Base-by-base conservation (phyloP, 352 stramenopile species). In the Phytophthora ohioensis region DNA sequence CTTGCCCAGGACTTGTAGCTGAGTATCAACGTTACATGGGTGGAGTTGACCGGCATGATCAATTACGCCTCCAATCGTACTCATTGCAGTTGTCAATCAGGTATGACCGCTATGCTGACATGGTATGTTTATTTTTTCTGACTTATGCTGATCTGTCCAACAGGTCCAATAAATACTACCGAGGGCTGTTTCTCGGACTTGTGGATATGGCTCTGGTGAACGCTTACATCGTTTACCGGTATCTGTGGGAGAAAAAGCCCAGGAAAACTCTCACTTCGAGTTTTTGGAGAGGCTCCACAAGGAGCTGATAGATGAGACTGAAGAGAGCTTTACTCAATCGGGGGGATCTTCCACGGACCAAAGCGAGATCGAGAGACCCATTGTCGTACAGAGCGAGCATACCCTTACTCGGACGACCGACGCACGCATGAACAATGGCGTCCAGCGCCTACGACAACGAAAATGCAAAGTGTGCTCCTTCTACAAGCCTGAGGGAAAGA, bases 251-350 rank as follows among this genome's bases (percentile, higher is more conserved):
- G 38, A 43, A 43, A 47, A 47, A 5, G 27, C 21, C 21, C 21
- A 9, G 47, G 39, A 54, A 30, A 54, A 54, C 47, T 54, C 47
- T 4, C 47, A 54, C 27, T 54, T 54, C 30, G 27, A 54, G 47
- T 41, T 54, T 39, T 10, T 54, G 6, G 47, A 27, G 4, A 36
- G 27, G 4, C 47, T 54, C 12, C 47, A 54, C 47, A 36, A 38
- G 9, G 47, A 36, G 30, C 47, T 54, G 10, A 54, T 54, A 3
- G 47, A 54, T 27, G 27, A 54, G 47, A 54, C 27, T 7, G 47
- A 54, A 30, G 7, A 39, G 3, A 54, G 47, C 8, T 59, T 47
- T 10, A 31, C 38, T 5, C 21, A 34, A 38, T 27, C 35, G 7
- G 0, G 5, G n/a, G 53, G 36, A 30, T 1, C 36, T 27, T 3